These are phyloP conservation scores for Globisporangium irregulare DNA, from an alignment of 352 stramenopile genomes.

Conservation along the genomic window DNA sequence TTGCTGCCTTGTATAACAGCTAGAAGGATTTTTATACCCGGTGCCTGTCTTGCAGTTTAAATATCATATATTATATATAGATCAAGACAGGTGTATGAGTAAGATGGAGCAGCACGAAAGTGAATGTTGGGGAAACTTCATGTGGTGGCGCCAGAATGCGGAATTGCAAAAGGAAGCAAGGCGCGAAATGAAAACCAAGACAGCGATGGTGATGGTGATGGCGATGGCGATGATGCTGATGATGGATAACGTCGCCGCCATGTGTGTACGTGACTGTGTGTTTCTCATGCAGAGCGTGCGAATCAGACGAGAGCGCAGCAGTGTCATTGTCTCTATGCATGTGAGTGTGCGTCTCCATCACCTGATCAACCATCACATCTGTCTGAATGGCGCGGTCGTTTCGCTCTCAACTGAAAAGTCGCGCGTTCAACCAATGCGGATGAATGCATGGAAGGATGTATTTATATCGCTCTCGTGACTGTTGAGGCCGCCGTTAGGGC, in stretches of 20 bases:
- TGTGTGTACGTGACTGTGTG: neutral
- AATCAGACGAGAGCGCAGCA: neutral
- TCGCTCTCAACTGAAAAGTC: neutral
- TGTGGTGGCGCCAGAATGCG: neutral
- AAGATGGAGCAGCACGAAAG: neutral
- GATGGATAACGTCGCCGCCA: neutral
- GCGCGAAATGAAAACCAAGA: neutral
- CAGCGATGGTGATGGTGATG: neutral
- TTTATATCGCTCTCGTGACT: neutral
- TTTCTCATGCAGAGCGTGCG: neutral
- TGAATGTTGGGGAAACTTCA: neutral
- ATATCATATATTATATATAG: no score
- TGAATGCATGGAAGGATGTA: neutral
- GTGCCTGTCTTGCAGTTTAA: no score
- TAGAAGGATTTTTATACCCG: no score
- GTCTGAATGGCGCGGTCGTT: neutral
- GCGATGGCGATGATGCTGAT: neutral
- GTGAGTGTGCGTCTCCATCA: neutral
- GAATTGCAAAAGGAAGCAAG: neutral
- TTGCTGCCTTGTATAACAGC: neutral
- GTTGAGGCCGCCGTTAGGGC: neutral
- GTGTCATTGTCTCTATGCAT: neutral
- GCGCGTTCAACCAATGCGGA: neutral
- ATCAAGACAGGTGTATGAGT: neutral
- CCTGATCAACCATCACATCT: no score